Evolutionary conservation across 164 flowering plant species (phyloP).

Genomic region (Warburgia ugandensis): DNA sequence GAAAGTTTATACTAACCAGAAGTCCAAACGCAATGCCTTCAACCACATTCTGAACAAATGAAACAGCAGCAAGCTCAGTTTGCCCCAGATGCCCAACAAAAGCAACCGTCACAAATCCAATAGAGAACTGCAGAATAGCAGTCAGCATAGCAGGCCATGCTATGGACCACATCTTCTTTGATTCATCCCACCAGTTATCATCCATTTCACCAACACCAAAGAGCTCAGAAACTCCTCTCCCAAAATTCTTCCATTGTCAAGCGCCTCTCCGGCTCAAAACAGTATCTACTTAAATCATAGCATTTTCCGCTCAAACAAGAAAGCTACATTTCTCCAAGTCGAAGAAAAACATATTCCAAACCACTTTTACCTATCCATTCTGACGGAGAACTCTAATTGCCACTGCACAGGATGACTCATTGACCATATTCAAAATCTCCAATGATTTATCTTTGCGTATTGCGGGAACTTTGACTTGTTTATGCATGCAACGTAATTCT

Average conservation of each 20-base stretch:
- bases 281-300: background rate
- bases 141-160: conserved; percentile 42
- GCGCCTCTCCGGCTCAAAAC: background rate
- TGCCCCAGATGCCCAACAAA: conserved; percentile 44
- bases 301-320: background rate
- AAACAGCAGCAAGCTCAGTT: conserved; percentile 37
- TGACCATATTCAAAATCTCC: too few relatives aligned
- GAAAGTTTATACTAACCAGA: conserved; percentile 23
- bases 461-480: too few relatives aligned
- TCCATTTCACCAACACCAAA: conserved; percentile 13
- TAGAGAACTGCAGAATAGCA: conserved; percentile 29
- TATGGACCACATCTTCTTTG: conserved; percentile 42
- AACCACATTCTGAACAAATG: conserved; percentile 34
- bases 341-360: too few relatives aligned
- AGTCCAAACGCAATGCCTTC: conserved; percentile 38
- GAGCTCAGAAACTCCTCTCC: background rate
- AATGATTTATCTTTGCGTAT: too few relatives aligned
- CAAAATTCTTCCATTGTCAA: conserved; percentile 1
- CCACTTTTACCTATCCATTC: too few relatives aligned
- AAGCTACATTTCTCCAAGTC: too few relatives aligned
- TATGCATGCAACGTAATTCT: too few relatives aligned
- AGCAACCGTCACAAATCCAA: conserved; percentile 32
- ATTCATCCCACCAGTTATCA: too few relatives aligned
- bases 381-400: too few relatives aligned
- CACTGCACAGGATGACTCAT: too few relatives aligned